A percentile compares a stretch with the other conserved stretches of the same genome.
These are phyloP conservation scores for Pulveroboletus sp. DNA, from an alignment of 1,284 basidiomycete genomes.

Conservation along the genomic window DNA sequence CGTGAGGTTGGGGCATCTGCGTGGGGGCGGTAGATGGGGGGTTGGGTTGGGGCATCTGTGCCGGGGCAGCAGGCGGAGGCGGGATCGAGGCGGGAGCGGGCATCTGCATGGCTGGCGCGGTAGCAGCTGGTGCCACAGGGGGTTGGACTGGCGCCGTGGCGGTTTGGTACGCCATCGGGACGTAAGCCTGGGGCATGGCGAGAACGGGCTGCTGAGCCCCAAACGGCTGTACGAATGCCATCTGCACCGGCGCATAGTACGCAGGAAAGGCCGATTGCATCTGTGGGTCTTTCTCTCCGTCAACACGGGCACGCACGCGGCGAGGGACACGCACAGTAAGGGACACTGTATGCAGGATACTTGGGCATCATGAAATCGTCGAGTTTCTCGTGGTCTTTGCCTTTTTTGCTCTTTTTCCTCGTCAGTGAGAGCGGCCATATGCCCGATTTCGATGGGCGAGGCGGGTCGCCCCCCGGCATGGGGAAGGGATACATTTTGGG, in stretches of 20 bases:
- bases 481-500: constrained; percentile 27
- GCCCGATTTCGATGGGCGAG: constrained; percentile 6
- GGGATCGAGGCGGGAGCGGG: no score
- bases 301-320: background rate
- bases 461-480: constrained; percentile 16
- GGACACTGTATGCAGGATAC: constrained; percentile 18
- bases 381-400: constrained; percentile 20
- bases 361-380: constrained; percentile 21
- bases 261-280: constrained; percentile 23
- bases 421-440: constrained; percentile 25
- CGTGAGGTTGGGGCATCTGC: no score
- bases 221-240: constrained; percentile 25
- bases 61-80: no score
- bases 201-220: constrained; percentile 30
- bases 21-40: no score
- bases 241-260: constrained; percentile 35
- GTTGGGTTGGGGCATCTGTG: no score
- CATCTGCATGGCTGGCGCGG: background rate
- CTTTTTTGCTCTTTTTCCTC: constrained; percentile 21
- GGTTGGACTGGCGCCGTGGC: constrained; percentile 20
- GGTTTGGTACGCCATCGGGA: constrained; percentile 27
- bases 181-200: constrained; percentile 31
- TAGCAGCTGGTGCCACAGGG: constrained; percentile 4
- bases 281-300: constrained; percentile 25
- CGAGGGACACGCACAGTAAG: constrained; percentile 29